Evolutionary conservation across 2,329 filamentous ascomycete genomes (phyloP).

Genomic region (Celoporthe dispersa): DNA sequence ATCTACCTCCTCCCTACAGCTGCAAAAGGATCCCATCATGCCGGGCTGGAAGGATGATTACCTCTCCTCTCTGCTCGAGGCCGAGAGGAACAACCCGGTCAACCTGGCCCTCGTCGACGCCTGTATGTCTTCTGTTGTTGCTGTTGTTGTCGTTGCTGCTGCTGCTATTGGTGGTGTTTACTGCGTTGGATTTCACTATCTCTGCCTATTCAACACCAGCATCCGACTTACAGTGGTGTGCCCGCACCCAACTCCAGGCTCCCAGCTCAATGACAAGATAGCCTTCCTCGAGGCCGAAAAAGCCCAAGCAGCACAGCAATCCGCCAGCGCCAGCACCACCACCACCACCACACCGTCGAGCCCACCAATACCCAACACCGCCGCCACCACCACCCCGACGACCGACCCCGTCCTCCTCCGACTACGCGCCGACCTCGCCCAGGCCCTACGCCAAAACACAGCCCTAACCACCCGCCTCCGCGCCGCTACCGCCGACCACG

Average conservation of each 20-base stretch:
- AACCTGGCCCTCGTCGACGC: conserved; percentile 74
- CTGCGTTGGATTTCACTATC: neutral
- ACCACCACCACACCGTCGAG: conserved; percentile 12
- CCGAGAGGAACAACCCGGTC: conserved; percentile 66
- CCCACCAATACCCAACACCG: conserved; percentile 35
- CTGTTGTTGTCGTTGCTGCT: neutral
- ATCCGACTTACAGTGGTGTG: conserved; percentile 12
- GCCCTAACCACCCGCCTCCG: conserved; percentile 69
- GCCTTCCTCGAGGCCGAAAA: conserved; percentile 65
- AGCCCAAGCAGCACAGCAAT: conserved; percentile 34
- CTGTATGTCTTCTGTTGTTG: conserved; percentile 59
- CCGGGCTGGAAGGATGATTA: conserved; percentile 84
- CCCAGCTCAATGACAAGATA: conserved; percentile 69
- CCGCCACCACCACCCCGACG: conserved; percentile 16
- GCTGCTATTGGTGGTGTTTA: no score
- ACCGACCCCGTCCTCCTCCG: conserved; percentile 43
- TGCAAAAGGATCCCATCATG: conserved; percentile 42
- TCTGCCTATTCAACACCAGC: neutral
- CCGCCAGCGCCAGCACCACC: conserved; percentile 1
- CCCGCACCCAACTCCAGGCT: conserved; percentile 50
- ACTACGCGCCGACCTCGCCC: conserved; percentile 71
- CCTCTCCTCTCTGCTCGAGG: conserved; percentile 72
- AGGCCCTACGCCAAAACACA: conserved; percentile 75
- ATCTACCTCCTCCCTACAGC: neutral
- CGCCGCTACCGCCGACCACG: conserved; percentile 62